Conservation (phyloP, 2,329 filamentous ascomycete genomes). For the Emergomyces orientalis region DNA sequence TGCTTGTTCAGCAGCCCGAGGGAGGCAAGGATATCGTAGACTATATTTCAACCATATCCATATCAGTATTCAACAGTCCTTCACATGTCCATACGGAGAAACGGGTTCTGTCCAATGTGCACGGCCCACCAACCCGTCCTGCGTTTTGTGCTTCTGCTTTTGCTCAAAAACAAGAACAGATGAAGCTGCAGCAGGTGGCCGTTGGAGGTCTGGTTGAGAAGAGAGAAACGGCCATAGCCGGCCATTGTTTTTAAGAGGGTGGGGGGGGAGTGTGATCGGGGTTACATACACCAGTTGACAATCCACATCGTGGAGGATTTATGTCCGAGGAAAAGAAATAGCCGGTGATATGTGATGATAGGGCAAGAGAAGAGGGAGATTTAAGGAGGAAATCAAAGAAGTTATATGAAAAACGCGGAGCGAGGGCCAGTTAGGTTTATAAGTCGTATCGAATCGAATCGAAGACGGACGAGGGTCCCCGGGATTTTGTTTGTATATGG, state of each 20-base stretch:
- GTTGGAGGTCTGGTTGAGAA: no score
- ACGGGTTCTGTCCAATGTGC: no score
- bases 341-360: neutral
- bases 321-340: neutral
- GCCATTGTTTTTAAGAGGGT: neutral
- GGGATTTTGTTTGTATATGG: no score
- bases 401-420: neutral
- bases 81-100: neutral
- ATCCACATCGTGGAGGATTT: slow-evolving; percentile 64
- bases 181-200: no score
- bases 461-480: neutral
- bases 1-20: slow-evolving; percentile 91
- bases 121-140: no score
- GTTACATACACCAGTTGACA: slow-evolving; percentile 77
- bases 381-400: neutral
- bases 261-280: slow-evolving; percentile 7
- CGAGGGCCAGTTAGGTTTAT: neutral
- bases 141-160: no score
- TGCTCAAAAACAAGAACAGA: no score
- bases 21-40: slow-evolving; percentile 82
- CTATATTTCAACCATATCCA: slow-evolving; percentile 28
- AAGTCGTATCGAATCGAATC: neutral
- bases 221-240: neutral
- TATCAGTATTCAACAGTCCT: neutral
- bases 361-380: neutral